These are phyloP conservation scores for Botrytis porri DNA, from an alignment of 2,329 filamentous ascomycete species.

Conservation along the genomic window DNA sequence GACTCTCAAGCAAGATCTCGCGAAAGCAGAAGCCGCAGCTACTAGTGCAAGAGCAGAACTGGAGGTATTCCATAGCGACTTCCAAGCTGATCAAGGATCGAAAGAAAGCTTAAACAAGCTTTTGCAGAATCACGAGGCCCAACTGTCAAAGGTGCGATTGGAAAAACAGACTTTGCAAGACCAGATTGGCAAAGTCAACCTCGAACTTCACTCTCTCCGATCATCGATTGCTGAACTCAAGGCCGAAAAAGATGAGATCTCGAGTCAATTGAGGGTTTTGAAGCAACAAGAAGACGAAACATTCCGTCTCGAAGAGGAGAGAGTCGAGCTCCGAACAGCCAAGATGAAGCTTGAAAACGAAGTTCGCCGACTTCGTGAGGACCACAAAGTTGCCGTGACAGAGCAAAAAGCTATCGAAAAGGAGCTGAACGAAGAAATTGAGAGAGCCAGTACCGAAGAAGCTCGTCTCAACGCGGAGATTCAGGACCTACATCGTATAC, in stretches of 20 bases:
- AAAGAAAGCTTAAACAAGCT: slow-evolving; percentile 55
- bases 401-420: slow-evolving; percentile 59
- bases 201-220: slow-evolving; percentile 58
- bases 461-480: slow-evolving; percentile 57
- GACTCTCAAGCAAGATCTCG: slow-evolving; percentile 37
- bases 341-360: slow-evolving; percentile 67
- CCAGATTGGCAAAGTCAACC: slow-evolving; percentile 55
- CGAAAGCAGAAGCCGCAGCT: slow-evolving; percentile 33
- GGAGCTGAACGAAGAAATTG: slow-evolving; percentile 63
- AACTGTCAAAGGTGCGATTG: slow-evolving; percentile 53
- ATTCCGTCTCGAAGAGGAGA: slow-evolving; percentile 64
- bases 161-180: slow-evolving; percentile 65
- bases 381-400: slow-evolving; percentile 56
- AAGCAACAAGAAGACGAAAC: slow-evolving; percentile 56
- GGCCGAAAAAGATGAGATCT: slow-evolving; percentile 65
- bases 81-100: slow-evolving; percentile 39
- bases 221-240: slow-evolving; percentile 56
- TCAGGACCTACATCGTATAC: slow-evolving; percentile 48
- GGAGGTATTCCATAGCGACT: slow-evolving; percentile 35
- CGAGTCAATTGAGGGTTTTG: slow-evolving; percentile 56
- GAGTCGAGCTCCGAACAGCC: slow-evolving; percentile 63
- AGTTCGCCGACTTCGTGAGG: slow-evolving; percentile 61
- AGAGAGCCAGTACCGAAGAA: slow-evolving; percentile 64
- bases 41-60: slow-evolving; percentile 35
- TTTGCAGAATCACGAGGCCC: slow-evolving; percentile 55